Percentiles rank a stretch among this genome's conserved stretches.
These are phyloP conservation scores for Scedosporium boydii DNA, from an alignment of 2,329 filamentous ascomycete genomes.

Conservation along the genomic window DNA sequence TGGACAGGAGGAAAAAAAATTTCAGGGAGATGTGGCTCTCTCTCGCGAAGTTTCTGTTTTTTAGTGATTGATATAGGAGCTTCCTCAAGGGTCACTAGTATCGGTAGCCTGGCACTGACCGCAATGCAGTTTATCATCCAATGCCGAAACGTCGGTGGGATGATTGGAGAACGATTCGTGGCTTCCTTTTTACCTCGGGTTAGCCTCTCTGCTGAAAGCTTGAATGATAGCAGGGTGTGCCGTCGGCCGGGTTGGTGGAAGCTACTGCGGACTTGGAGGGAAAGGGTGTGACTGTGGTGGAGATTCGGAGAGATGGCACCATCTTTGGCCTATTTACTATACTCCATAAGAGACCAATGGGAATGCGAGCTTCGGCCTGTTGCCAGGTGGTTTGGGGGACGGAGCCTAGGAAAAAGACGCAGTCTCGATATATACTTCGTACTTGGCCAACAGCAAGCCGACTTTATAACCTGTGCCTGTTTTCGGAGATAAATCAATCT, in stretches of 20 bases:
- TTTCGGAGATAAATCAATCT: too few relatives aligned
- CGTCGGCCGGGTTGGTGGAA: not conserved
- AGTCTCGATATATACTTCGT: not conserved
- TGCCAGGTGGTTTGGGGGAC: not conserved
- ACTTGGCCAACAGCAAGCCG: not conserved
- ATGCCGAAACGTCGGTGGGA: too few relatives aligned
- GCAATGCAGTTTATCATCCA: too few relatives aligned
- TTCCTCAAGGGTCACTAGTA: not conserved
- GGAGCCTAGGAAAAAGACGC: not conserved
- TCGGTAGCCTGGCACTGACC: too few relatives aligned
- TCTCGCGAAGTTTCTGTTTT: not conserved
- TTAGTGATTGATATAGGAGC: too few relatives aligned
- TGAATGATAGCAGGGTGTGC: not conserved
- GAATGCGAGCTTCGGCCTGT: not conserved
- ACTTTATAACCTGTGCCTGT: too few relatives aligned
- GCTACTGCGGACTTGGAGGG: not conserved
- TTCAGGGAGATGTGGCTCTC: not conserved
- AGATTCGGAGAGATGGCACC: conserved; percentile 3
- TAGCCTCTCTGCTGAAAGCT: not conserved
- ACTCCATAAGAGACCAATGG: not conserved
- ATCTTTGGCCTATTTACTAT: not conserved
- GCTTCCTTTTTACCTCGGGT: too few relatives aligned
- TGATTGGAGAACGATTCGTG: too few relatives aligned
- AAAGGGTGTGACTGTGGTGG: not conserved
- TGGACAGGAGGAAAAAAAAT: not conserved